phyloP scores from a whole-genome alignment of 768 basidiomycete species.

The Sporobolomyces roseus region DNA sequence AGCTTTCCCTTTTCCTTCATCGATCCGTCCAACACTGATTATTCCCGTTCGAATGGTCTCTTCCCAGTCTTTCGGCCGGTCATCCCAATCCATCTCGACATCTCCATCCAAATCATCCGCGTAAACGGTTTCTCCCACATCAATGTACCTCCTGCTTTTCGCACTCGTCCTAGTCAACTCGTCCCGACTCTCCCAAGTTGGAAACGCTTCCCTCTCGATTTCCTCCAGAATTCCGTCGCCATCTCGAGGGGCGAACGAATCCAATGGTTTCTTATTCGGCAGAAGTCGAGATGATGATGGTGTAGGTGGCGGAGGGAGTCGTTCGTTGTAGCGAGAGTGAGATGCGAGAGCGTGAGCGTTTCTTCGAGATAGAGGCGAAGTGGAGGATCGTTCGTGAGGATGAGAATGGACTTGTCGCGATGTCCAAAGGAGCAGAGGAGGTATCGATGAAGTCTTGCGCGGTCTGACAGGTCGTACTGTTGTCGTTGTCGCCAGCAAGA shows the following conservation, averaged over 20 bases:
- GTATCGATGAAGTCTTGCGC: not conserved
- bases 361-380: not conserved
- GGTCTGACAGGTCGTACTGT: too few species aligned
- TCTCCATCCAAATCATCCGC: not conserved
- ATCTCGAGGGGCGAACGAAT: not conserved
- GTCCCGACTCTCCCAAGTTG: not conserved
- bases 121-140: constrained; percentile 5
- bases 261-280: too few species aligned
- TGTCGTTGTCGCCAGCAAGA: not conserved
- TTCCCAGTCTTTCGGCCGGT: not conserved
- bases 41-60: not conserved
- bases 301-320: not conserved
- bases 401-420: not conserved
- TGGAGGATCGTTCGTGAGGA: too few species aligned
- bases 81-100: constrained; percentile 13
- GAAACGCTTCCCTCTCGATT: not conserved
- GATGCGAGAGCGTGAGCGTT: constrained; percentile 11
- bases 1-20: too few species aligned
- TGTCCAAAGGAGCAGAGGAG: not conserved
- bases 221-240: not conserved
- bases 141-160: not conserved
- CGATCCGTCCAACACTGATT: too few species aligned
- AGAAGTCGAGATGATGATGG: not conserved
- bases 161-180: not conserved
- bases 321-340: not conserved